Evolutionary conservation across 805 yeast genomes (phyloP), one percentile per base, ranked within the genome.

Genomic region (Wickerhamiella dianesei): DNA sequence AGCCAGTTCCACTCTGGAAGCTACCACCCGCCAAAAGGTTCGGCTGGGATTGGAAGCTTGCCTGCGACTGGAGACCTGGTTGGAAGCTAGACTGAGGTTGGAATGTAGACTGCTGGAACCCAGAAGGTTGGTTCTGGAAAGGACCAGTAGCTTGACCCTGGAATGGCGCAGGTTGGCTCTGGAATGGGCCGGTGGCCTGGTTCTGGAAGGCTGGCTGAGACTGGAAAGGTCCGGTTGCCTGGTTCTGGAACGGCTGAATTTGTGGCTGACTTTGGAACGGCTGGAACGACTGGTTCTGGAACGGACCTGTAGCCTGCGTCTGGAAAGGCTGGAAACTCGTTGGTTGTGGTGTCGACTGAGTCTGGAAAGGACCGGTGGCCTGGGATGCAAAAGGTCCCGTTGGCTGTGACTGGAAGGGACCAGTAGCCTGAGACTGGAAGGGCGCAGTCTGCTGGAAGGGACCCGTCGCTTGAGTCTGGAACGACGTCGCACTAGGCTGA

Each of bases 351-450:
- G 12, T 39, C 2, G 52, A 21, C 22, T 45, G 47, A 13, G 41
- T 16, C 21, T 44, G 53, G 53, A 50, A 41, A 6, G 53, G 53
- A 6, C 48, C 51, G 17, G 51, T 41, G n/a, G 43, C 6, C 46
- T 51, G 54, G 42, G 29, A 52, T 45, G 12, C 45, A 37, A 40
- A 53, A 2, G 51, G 51, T 4, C 46, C 51, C 9, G 48, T 45
- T 19, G 47, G 56, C 41, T 64, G 71, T 43, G 57, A 58, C 35
- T 63, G 68, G 52, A 60, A 58, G 3, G 49, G 44, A 3, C 64
- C 57, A 4, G 65, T 50, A 20, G 42, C 44, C 48, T 55, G 62
- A 37, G 51, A 61, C 65, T 55, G 61, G 60, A 41, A 47, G 40
- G 36, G 18, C 43, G 39, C 8, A 6, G 14, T 29, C 35, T 9